phyloP scores from a whole-genome alignment of 192 early-diverging fungal species.

The Piromyces finnis region DNA sequence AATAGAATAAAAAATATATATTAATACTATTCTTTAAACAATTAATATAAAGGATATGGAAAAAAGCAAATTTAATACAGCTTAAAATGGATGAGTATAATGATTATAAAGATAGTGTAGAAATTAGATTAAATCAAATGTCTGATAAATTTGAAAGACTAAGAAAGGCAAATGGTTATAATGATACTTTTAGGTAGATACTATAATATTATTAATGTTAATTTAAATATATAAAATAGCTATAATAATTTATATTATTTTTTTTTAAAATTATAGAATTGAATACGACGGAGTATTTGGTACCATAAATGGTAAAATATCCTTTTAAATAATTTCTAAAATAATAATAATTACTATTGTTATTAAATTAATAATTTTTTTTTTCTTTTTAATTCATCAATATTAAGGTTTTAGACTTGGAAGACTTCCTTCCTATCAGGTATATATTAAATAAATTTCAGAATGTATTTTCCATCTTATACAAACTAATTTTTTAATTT shows the following conservation, averaged over 20 bases:
- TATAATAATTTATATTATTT: too few relatives aligned
- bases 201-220: too few relatives aligned
- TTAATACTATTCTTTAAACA: too few relatives aligned
- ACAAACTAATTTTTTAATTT: not conserved
- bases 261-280: too few relatives aligned
- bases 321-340: not conserved
- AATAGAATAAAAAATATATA: too few relatives aligned
- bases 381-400: too few relatives aligned
- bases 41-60: not conserved
- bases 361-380: too few relatives aligned
- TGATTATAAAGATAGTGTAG: not conserved
- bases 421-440: not conserved
- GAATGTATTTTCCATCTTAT: too few relatives aligned
- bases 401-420: not conserved
- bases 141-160: not conserved
- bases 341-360: too few relatives aligned
- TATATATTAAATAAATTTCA: not conserved
- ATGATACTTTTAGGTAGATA: not conserved
- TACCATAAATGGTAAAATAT: not conserved
- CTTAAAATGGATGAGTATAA: not conserved
- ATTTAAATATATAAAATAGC: too few relatives aligned
- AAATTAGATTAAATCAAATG: not conserved
- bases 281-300: not conserved
- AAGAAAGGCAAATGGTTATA: not conserved
- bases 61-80: not conserved